A percentile compares a stretch with the other conserved stretches of the same genome.
Evolutionary conservation across 441 rosid species (phyloP).

Genomic region (Populus tomentosa): DNA sequence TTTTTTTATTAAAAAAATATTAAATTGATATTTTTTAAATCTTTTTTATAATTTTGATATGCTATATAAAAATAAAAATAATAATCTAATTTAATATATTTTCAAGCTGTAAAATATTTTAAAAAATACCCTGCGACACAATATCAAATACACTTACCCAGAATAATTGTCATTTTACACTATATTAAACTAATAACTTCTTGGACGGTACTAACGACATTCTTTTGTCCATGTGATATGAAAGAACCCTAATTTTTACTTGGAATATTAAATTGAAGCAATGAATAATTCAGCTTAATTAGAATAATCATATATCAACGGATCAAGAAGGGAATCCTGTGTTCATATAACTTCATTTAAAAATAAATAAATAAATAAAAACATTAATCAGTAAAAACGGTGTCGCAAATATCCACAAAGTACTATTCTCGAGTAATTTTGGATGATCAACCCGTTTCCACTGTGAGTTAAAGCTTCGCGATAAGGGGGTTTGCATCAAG

Average conservation of each 20-base stretch:
- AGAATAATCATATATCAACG: not conserved
- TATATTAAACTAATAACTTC: not conserved
- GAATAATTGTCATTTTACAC: too few species aligned
- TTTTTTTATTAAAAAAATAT: too few species aligned
- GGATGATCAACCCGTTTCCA: not conserved
- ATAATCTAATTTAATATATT: too few species aligned
- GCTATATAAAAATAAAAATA: too few species aligned
- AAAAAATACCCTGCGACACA: too few species aligned
- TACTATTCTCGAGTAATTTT: not conserved
- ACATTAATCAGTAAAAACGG: too few species aligned
- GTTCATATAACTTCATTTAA: not conserved
- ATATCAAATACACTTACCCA: too few species aligned
- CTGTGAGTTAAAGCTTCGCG: not conserved
- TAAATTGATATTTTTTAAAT: too few species aligned
- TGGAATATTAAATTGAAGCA: not conserved
- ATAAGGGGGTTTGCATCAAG: not conserved
- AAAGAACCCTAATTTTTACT: too few species aligned
- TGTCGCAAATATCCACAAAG: not conserved
- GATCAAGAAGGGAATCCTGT: not conserved
- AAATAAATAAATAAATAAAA: too few species aligned
- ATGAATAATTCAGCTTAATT: not conserved
- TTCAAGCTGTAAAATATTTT: not conserved
- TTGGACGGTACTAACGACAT: not conserved
- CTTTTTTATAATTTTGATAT: too few species aligned
- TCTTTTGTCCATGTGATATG: not conserved